phyloP scores from a whole-genome alignment of 768 basidiomycete genomes.

The Asterophora parasitica region DNA sequence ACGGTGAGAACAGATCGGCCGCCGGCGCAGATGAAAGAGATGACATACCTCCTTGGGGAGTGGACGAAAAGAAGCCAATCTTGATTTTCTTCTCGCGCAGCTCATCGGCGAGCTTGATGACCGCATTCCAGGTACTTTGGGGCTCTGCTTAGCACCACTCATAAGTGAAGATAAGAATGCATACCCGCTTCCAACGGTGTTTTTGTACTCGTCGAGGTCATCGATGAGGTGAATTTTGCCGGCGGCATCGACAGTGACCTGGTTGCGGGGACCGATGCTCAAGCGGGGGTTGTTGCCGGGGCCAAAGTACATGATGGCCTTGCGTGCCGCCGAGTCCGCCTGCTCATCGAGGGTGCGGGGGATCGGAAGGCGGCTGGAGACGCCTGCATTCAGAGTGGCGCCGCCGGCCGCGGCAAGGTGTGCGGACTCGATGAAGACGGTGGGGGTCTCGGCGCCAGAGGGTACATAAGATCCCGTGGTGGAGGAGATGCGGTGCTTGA shows the following conservation, averaged over 20 bases:
- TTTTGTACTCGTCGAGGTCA: slow-evolving; percentile 72
- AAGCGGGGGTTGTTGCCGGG: slow-evolving; percentile 82
- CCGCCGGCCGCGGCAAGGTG: slow-evolving; percentile 37
- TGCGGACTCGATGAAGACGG: slow-evolving; percentile 57
- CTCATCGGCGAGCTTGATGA: slow-evolving; percentile 77
- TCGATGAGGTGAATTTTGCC: slow-evolving; percentile 85
- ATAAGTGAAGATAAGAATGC: background rate
- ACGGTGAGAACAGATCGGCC: slow-evolving; percentile 10
- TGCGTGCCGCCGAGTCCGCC: slow-evolving; percentile 82
- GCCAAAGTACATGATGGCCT: slow-evolving; percentile 78
- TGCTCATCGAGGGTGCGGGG: slow-evolving; percentile 78
- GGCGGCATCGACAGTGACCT: slow-evolving; percentile 82
- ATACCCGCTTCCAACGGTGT: slow-evolving; percentile 61
- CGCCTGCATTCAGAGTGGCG: slow-evolving; percentile 37
- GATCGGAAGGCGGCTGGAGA: slow-evolving; percentile 60
- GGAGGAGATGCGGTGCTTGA: slow-evolving; percentile 80
- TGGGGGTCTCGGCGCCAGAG: slow-evolving; percentile 75
- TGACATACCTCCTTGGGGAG: slow-evolving; percentile 82
- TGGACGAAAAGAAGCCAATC: slow-evolving; percentile 93
- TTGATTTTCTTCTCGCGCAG: slow-evolving; percentile 83
- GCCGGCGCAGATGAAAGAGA: slow-evolving; percentile 6
- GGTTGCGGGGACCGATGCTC: slow-evolving; percentile 77
- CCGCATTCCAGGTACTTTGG: slow-evolving; percentile 70
- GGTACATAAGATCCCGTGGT: slow-evolving; percentile 74
- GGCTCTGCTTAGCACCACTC: slow-evolving; percentile 5